These are phyloP conservation scores for Metschnikowia lochheadii DNA, from an alignment of 805 yeast genomes.

Conservation along the genomic window DNA sequence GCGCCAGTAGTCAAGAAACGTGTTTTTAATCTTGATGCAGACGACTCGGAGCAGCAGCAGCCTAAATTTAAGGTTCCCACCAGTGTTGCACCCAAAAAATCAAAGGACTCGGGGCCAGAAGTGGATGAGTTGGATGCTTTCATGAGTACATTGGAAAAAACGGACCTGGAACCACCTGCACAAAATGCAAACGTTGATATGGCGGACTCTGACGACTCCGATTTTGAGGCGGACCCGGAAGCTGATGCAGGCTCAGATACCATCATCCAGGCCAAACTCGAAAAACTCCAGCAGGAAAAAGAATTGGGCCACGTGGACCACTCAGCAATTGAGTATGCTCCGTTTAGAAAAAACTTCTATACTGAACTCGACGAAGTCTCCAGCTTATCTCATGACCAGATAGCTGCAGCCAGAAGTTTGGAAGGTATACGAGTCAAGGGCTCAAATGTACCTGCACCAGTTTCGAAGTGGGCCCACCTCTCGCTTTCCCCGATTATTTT, in stretches of 20 bases:
- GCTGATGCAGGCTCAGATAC: conserved; percentile 16
- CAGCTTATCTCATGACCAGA: conserved; percentile 49
- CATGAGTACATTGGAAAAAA: conserved; percentile 6
- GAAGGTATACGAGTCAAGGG: conserved; percentile 73
- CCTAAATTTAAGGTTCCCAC: conserved; percentile 22
- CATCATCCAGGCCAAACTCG: conserved; percentile 33
- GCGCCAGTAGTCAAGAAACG: neutral
- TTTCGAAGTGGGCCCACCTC: conserved; percentile 72
- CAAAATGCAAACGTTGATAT: conserved; percentile 3
- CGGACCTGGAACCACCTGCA: neutral
- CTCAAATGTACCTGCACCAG: conserved; percentile 54
- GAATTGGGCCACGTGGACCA: conserved; percentile 48
- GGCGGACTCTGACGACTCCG: conserved; percentile 24
- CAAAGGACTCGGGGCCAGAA: neutral
- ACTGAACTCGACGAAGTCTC: conserved; percentile 53
- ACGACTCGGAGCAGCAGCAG: conserved; percentile 19
- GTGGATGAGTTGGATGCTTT: conserved; percentile 29
- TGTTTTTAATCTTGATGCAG: conserved; percentile 23
- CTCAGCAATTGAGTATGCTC: conserved; percentile 41
- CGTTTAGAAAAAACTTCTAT: conserved; percentile 62
- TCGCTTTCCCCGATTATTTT: conserved; percentile 65
- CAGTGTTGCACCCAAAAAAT: neutral
- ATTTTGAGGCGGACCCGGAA: conserved; percentile 5
- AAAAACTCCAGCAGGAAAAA: conserved; percentile 46
- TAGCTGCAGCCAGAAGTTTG: conserved; percentile 47